Evolutionary conservation across 2,329 filamentous ascomycete genomes (phyloP).

Genomic region (Tolypocladium cylindrosporum): DNA sequence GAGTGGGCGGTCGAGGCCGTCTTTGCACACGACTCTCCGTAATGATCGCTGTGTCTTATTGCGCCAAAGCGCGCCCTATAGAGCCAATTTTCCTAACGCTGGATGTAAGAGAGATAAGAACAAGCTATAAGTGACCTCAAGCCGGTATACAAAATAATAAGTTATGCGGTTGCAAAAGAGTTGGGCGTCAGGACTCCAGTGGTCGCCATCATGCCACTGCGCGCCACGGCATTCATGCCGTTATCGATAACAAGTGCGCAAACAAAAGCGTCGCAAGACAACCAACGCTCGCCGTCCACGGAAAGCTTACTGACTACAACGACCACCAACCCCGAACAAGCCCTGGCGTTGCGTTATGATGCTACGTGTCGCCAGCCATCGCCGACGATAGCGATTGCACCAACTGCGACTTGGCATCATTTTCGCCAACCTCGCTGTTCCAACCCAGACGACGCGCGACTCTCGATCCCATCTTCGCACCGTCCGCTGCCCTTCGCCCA

Average conservation of each 20-base stretch:
- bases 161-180: no score
- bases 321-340: background rate
- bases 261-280: background rate
- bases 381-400: background rate
- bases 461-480: background rate
- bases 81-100: background rate
- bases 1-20: background rate
- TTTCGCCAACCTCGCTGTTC: background rate
- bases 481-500: background rate
- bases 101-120: background rate
- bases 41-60: background rate
- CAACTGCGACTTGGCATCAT: background rate
- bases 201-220: background rate
- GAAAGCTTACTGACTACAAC: background rate
- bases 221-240: background rate
- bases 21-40: background rate
- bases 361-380: background rate
- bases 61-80: background rate
- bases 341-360: background rate
- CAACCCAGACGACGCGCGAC: background rate
- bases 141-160: no score
- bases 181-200: no score
- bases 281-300: background rate
- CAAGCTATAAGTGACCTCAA: background rate
- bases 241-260: background rate